Evolutionary conservation across 208 protist species (phyloP).

Genomic region (Herpetomonas muscarum): DNA sequence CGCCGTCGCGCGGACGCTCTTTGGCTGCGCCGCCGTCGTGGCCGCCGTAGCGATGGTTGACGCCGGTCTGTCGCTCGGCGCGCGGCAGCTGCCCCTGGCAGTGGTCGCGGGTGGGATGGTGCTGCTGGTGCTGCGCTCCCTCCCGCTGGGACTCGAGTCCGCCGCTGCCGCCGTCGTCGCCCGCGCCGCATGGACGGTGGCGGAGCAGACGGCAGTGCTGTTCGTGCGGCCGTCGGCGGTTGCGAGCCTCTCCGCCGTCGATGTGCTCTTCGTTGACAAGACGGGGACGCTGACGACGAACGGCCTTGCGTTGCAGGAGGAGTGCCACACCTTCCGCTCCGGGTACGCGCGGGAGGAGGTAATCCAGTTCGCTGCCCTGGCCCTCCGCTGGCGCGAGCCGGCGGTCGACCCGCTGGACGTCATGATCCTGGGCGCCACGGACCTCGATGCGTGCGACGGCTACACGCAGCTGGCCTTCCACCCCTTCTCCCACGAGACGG

Average conservation of each 20-base stretch:
- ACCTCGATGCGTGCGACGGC: constrained; percentile 53
- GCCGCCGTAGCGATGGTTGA: constrained; percentile 9
- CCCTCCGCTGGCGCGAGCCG: constrained; percentile 71
- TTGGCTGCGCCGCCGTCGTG: constrained; percentile 1
- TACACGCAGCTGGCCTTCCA: constrained; percentile 46
- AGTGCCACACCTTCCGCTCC: constrained; percentile 28
- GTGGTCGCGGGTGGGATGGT: constrained; percentile 25
- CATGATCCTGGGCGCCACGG: constrained; percentile 50
- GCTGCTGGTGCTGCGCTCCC: constrained; percentile 18
- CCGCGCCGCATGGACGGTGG: constrained; percentile 66
- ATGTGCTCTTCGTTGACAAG: constrained; percentile 82
- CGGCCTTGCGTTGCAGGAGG: constrained; percentile 50
- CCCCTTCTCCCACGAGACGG: constrained; percentile 11
- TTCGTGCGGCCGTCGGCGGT: constrained; percentile 83
- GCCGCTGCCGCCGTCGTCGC: constrained; percentile 48
- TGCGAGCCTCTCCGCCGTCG: constrained; percentile 52
- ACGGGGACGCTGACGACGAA: constrained; percentile 91
- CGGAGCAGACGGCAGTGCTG: constrained; percentile 74
- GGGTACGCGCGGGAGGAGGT: constrained; percentile 33
- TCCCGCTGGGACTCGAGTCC: constrained; percentile 41
- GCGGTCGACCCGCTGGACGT: constrained; percentile 52
- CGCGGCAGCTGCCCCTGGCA: not conserved
- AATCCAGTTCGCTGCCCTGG: constrained; percentile 58
- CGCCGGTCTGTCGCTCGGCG: constrained; percentile 1
- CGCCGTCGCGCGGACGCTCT: not conserved